Percentiles rank a stretch among this genome's conserved stretches.
Conservation (phyloP, 2,329 filamentous ascomycete genomes). For the Pseudocercospora macadamiae region DNA sequence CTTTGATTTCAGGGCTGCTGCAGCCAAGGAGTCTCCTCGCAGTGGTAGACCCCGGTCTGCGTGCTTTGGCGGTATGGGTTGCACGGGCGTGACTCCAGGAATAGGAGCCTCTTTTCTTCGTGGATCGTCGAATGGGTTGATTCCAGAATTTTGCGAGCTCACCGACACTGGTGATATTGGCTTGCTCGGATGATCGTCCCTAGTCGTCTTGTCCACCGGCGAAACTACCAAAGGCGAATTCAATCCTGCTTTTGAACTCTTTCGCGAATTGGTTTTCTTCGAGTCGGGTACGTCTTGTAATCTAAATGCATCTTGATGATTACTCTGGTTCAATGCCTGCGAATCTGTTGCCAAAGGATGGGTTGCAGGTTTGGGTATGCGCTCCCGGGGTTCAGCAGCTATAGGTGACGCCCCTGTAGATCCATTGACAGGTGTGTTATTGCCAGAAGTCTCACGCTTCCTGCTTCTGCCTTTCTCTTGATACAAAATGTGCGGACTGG, state of each 20-base stretch:
- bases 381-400: conserved; percentile 12
- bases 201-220: conserved; percentile 35
- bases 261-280: conserved; percentile 52
- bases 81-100: conserved; percentile 33
- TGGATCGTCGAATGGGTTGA: conserved; percentile 45
- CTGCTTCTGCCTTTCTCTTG: conserved; percentile 77
- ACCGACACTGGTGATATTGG: conserved; percentile 41
- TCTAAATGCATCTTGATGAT: conserved; percentile 59
- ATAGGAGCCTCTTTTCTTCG: conserved; percentile 36
- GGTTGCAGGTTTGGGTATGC: conserved; percentile 29
- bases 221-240: conserved; percentile 47
- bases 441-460: conserved; percentile 34
- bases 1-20: conserved; percentile 33
- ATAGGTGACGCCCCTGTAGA: conserved; percentile 35
- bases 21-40: conserved; percentile 63
- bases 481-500: conserved; percentile 86
- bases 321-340: conserved; percentile 30
- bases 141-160: conserved; percentile 41
- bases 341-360: conserved; percentile 34
- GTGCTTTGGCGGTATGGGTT: conserved; percentile 39
- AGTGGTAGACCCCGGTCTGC: conserved; percentile 50
- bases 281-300: conserved; percentile 77
- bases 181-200: conserved; percentile 38
- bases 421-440: conserved; percentile 31
- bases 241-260: conserved; percentile 50